Evolutionary conservation across 2,329 filamentous ascomycete species (phyloP).

Genomic region (Hypoxylon sp.): DNA sequence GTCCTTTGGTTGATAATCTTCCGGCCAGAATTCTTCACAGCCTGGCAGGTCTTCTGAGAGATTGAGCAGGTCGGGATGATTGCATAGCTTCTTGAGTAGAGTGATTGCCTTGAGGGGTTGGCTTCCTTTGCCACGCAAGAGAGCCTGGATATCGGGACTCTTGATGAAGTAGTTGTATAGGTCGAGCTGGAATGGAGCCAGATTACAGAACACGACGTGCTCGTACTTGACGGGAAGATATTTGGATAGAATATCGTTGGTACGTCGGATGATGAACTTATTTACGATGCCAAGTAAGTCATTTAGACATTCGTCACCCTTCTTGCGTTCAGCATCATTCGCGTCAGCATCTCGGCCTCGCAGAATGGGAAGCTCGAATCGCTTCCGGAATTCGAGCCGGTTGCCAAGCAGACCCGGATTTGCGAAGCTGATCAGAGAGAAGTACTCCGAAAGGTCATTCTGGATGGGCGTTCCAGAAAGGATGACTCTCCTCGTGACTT

Average conservation of each 20-base stretch:
- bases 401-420: slow-evolving; percentile 94
- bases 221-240: slow-evolving; percentile 99
- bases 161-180: slow-evolving; percentile 98
- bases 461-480: slow-evolving; percentile 97
- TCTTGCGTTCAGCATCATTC: slow-evolving; percentile 82
- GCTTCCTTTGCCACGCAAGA: slow-evolving; percentile 92
- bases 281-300: slow-evolving; percentile 90
- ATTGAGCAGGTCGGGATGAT: slow-evolving; percentile 93
- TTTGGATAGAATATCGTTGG: slow-evolving; percentile 97
- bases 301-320: slow-evolving; percentile 83
- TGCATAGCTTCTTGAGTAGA: slow-evolving; percentile 97
- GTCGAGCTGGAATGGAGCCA: slow-evolving; percentile 91
- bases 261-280: slow-evolving; percentile 97
- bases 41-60: slow-evolving; percentile 87
- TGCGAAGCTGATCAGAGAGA: slow-evolving; percentile 93
- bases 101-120: slow-evolving; percentile 97
- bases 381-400: slow-evolving; percentile 90
- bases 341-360: slow-evolving; percentile 92
- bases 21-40: slow-evolving; percentile 83
- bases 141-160: slow-evolving; percentile 91
- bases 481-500: slow-evolving; percentile 92
- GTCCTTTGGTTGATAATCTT: slow-evolving; percentile 91
- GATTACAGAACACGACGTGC: slow-evolving; percentile 97
- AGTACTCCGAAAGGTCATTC: slow-evolving; percentile 98
- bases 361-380: slow-evolving; percentile 92